Evolutionary conservation across 148 eudicot species (phyloP).

Genomic region (Heliosperma pusillum): DNA sequence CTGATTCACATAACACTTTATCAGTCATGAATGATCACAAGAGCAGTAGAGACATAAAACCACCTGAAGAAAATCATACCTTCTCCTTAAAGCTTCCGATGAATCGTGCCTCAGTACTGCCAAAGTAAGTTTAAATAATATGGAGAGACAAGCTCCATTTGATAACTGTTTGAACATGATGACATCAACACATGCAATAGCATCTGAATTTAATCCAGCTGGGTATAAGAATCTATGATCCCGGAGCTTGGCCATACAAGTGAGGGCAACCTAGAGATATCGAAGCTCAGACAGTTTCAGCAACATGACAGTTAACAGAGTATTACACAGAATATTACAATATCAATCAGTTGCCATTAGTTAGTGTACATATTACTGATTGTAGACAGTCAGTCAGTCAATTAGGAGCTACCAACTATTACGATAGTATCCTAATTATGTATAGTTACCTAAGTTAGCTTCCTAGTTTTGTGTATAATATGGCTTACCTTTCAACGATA

Average conservation of each 20-base stretch:
- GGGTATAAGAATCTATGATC: slow-evolving; percentile 77
- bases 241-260: slow-evolving; percentile 94
- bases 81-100: slow-evolving; percentile 90
- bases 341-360: not conserved
- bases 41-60: not conserved
- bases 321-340: too few species aligned
- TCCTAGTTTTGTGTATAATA: too few species aligned
- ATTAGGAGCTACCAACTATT: too few species aligned
- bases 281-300: slow-evolving; percentile 17
- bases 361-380: too few species aligned
- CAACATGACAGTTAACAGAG: not conserved
- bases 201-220: slow-evolving; percentile 61
- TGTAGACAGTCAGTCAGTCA: too few species aligned
- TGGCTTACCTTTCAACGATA: too few species aligned
- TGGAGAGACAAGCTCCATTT: slow-evolving; percentile 83
- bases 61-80: slow-evolving; percentile 44
- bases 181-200: slow-evolving; percentile 71
- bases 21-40: not conserved
- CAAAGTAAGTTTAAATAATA: slow-evolving; percentile 74
- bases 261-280: slow-evolving; percentile 64
- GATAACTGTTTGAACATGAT: slow-evolving; percentile 80
- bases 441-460: too few species aligned
- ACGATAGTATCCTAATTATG: too few species aligned
- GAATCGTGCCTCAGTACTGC: slow-evolving; percentile 82
- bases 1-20: slow-evolving; percentile 38